Evolutionary conservation across 1,284 basidiomycete genomes (phyloP), one percentile per base, ranked within the genome.

Genomic region (Apiotrichum mycotoxinovorans): DNA sequence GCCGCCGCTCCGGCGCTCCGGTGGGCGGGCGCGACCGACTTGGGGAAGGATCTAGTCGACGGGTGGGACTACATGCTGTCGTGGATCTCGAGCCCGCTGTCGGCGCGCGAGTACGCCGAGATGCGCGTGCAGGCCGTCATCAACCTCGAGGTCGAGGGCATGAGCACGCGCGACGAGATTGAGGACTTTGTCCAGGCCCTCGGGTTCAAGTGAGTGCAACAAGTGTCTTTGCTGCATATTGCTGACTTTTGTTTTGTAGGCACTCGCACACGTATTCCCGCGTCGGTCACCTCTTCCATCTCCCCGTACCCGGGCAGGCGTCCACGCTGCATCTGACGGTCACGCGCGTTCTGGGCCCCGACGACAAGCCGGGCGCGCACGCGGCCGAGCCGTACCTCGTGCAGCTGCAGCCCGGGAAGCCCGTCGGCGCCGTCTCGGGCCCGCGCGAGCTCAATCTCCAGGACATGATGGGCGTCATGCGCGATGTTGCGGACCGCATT

Each of bases 381-480:
- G 46, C 51, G 18, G 48, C 58, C 2, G 65, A 72, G 57, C 71
- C 72, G 18, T 74, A 66, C 54, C 57, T 75, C 25, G 64, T 74
- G 18, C 67, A 70, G 38, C 56, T 75, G 2, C 57, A 66, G 20
- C 72, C 73, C 1, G 64, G 63, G 11, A 50, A 66, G 38, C 69
- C 72, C 0, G 62, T 75, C 25, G 56, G 58, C 44, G 56, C 67
- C 4, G 66, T 71, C 8, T 52, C 69, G 3, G 38, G 25, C 12
- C 44, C 50, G 7, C 66, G 70, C 0, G 71, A 71, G 34, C 38
- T 66, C 35, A 58, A 56, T 34, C 52, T 72, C 41, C 51, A 56
- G 41, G 67, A 72, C 47, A 55, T 69, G 46, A 67, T 75, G 54
- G 57, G 61, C 9, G 47, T 67, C 1, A 71, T 75, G 67, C 61